These are phyloP conservation scores for Aspergillus sparsus DNA, from an alignment of 495 filamentous ascomycete species.

Conservation along the genomic window DNA sequence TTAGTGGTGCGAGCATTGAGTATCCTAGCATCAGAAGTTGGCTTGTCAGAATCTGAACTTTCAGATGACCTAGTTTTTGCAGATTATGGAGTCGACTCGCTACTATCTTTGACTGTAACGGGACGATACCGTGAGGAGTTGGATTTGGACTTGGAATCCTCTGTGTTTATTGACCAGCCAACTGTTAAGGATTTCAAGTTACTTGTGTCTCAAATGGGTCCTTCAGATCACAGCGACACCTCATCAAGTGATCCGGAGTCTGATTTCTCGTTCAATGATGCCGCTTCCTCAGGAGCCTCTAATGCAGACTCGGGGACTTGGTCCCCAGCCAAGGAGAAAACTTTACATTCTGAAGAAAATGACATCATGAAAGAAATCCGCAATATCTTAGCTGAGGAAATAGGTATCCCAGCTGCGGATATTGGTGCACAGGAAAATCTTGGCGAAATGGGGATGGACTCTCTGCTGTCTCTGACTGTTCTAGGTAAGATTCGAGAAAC, in stretches of 20 bases:
- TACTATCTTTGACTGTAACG: conserved; percentile 52
- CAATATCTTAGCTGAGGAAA: conserved; percentile 65
- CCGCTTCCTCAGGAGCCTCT: conserved; percentile 36
- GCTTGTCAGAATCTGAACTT: conserved; percentile 62
- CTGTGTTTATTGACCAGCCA: conserved; percentile 57
- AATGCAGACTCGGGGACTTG: conserved; percentile 37
- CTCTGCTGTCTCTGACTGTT: conserved; percentile 53
- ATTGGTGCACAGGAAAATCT: conserved; percentile 50
- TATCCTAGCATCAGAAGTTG: conserved; percentile 67
- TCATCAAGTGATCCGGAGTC: conserved; percentile 39
- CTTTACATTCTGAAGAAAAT: conserved; percentile 44
- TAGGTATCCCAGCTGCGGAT: conserved; percentile 65
- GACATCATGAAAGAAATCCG: conserved; percentile 50
- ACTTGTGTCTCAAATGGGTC: conserved; percentile 49
- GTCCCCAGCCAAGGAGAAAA: conserved; percentile 39
- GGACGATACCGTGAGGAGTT: conserved; percentile 53
- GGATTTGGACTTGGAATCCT: conserved; percentile 52
- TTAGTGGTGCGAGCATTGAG: conserved; percentile 50
- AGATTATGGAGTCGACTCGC: conserved; percentile 55
- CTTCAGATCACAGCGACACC: conserved; percentile 35
- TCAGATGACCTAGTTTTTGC: conserved; percentile 51
- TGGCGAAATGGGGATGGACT: conserved; percentile 54
- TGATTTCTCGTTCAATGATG: conserved; percentile 33
- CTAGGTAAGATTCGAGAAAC: conserved; percentile 58
- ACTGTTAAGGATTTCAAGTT: conserved; percentile 63